phyloP scores from a whole-genome alignment of 495 filamentous ascomycete species.

The Tricharina praecox region DNA sequence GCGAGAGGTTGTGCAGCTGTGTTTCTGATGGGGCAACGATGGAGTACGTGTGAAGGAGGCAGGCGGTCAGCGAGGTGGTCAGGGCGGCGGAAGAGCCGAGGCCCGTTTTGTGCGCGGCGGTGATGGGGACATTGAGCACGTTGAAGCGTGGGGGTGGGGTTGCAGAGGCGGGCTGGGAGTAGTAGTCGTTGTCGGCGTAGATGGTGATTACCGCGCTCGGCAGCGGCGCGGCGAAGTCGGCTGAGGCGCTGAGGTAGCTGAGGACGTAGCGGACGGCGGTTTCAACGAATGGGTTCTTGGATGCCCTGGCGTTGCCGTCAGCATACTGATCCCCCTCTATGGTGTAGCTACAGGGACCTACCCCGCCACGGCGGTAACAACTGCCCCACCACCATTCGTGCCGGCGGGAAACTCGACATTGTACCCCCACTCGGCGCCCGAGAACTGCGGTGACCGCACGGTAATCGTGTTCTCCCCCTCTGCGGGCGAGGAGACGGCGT shows the following conservation, averaged over 20 bases:
- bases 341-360: conserved; percentile 32
- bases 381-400: conserved; percentile 48
- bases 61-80: conserved; percentile 75
- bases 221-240: conserved; percentile 31
- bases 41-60: conserved; percentile 61
- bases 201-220: conserved; percentile 60
- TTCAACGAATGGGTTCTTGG: conserved; percentile 72
- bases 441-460: conserved; percentile 82
- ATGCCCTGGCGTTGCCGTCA: conserved; percentile 9
- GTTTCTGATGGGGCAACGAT: conserved; percentile 32
- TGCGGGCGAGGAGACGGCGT: conserved; percentile 53
- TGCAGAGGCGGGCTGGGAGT: conserved; percentile 49
- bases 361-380: conserved; percentile 55
- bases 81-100: conserved; percentile 89
- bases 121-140: conserved; percentile 57
- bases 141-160: conserved; percentile 42
- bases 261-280: conserved; percentile 75
- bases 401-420: conserved; percentile 46
- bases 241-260: conserved; percentile 54
- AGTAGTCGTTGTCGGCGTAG: conserved; percentile 89
- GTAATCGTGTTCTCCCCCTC: conserved; percentile 31
- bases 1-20: conserved; percentile 75
- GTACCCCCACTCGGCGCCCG: conserved; percentile 73
- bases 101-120: conserved; percentile 81
- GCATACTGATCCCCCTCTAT: too few species aligned